Evolutionary conservation across 495 filamentous ascomycete species (phyloP).

Genomic region (Penicillium goetzii): DNA sequence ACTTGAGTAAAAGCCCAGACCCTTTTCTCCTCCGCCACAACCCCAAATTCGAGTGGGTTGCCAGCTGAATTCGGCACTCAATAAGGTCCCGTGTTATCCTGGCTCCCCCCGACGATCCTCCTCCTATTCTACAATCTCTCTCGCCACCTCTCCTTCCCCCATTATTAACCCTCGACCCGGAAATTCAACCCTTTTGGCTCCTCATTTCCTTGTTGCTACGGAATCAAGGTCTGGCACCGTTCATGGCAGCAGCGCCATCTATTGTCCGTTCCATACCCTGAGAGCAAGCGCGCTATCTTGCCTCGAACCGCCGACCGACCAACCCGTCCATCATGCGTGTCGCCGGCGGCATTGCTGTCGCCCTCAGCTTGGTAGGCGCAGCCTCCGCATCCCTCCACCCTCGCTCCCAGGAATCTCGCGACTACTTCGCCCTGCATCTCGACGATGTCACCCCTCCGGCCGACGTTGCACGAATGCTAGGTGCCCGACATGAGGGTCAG

Average conservation of each 20-base stretch:
- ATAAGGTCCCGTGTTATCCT: conserved; percentile 17
- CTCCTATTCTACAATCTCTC: conserved; percentile 25
- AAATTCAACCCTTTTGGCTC: conserved; percentile 1
- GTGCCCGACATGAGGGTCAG: conserved; percentile 79
- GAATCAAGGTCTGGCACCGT: conserved; percentile 15
- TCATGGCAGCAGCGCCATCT: conserved; percentile 33
- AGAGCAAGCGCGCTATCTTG: conserved; percentile 21
- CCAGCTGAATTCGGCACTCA: not conserved
- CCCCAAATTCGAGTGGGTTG: not conserved
- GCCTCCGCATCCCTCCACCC: conserved; percentile 48
- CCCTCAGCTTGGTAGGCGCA: conserved; percentile 39
- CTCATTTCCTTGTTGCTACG: not conserved
- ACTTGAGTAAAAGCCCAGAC: not conserved
- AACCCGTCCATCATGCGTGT: conserved; percentile 41
- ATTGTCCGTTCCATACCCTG: conserved; percentile 13
- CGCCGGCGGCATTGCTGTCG: conserved; percentile 43
- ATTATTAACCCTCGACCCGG: not conserved
- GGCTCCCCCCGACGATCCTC: conserved; percentile 27
- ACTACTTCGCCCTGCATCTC: conserved; percentile 91
- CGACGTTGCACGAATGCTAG: conserved; percentile 72
- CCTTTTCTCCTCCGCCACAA: not conserved
- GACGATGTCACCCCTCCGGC: conserved; percentile 64
- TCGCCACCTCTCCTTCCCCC: conserved; percentile 3
- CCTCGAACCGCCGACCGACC: conserved; percentile 15
- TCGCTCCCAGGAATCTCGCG: conserved; percentile 70